Conservation (phyloP, 208 protist genomes). For the Porcisia deanei region DNA sequence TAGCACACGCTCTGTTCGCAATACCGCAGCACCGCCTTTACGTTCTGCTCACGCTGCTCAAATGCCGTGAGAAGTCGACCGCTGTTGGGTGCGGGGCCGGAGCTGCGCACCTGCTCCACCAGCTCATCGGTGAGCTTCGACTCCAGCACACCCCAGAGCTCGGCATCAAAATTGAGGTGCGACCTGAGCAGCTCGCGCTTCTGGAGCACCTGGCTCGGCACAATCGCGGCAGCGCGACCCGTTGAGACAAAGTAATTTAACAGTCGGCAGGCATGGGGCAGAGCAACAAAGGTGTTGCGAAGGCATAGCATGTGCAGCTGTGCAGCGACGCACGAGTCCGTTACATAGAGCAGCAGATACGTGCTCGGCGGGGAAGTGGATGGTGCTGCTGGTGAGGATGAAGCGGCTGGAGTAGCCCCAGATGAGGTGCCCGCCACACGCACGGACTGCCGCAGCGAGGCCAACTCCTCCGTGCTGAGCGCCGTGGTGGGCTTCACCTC, state of each 20-base stretch:
- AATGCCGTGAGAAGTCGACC: constrained; percentile 41
- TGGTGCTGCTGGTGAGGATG: background rate
- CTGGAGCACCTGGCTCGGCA: constrained; percentile 48
- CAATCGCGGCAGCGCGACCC: constrained; percentile 32
- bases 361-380: background rate
- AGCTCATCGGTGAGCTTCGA: constrained; percentile 23
- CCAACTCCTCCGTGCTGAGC: constrained; percentile 32
- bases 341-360: constrained; percentile 55
- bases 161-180: constrained; percentile 71
- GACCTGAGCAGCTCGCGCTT: constrained; percentile 46
- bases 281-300: constrained; percentile 52
- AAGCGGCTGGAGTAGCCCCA: background rate
- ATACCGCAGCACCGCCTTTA: constrained; percentile 66
- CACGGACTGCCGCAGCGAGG: constrained; percentile 38
- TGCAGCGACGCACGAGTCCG: constrained; percentile 67
- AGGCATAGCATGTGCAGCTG: constrained; percentile 72
- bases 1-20: constrained; percentile 72
- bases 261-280: constrained; percentile 50
- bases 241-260: constrained; percentile 39
- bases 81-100: background rate
- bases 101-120: constrained; percentile 23
- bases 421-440: constrained; percentile 10
- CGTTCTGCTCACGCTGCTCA: constrained; percentile 50
- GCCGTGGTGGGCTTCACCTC: constrained; percentile 13
- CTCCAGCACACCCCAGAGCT: constrained; percentile 58